A percentile compares a stretch with the other conserved stretches of the same genome.
Evolutionary conservation across 2,329 filamentous ascomycete species (phyloP).

Genomic region (Thelonectria olida): DNA sequence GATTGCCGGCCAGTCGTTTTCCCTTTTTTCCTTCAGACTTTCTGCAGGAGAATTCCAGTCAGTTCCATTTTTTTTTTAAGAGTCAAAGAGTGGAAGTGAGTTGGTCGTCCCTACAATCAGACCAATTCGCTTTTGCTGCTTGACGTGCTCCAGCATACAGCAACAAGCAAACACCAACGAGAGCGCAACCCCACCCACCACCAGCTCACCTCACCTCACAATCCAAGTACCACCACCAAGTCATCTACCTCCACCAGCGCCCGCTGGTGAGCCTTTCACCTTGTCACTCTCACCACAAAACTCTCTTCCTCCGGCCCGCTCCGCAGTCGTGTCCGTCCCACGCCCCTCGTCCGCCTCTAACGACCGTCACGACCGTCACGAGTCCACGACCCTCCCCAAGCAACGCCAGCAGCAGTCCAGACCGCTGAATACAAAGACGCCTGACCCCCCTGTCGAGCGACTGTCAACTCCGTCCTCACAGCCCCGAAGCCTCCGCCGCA

Average conservation of each 20-base stretch:
- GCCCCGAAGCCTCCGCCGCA: constrained; percentile 59
- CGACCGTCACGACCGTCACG: constrained; percentile 66
- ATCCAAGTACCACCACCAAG: not conserved
- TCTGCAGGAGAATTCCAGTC: constrained; percentile 16
- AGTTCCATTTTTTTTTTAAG: not conserved
- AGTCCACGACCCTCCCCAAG: constrained; percentile 53
- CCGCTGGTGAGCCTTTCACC: constrained; percentile 54
- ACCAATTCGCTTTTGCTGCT: constrained; percentile 16
- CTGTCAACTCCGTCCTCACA: constrained; percentile 58
- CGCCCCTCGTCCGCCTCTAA: constrained; percentile 51
- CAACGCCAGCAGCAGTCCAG: constrained; percentile 56
- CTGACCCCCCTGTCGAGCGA: constrained; percentile 50
- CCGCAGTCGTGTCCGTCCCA: constrained; percentile 58
- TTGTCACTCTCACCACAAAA: constrained; percentile 53
- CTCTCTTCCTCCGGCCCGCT: constrained; percentile 32
- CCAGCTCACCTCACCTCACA: constrained; percentile 3
- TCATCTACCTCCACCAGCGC: constrained; percentile 43
- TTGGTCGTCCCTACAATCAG: constrained; percentile 15
- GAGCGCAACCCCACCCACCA: constrained; percentile 28
- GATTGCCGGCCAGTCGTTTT: constrained; percentile 30
- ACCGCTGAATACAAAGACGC: constrained; percentile 38
- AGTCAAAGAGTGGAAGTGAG: not conserved
- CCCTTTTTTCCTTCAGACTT: constrained; percentile 9
- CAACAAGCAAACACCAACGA: constrained; percentile 23
- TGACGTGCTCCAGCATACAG: constrained; percentile 18